Evolutionary conservation across 164 flowering plant species (phyloP), one percentile per base, ranked within the genome.

Genomic region (Stephania cephalantha): DNA sequence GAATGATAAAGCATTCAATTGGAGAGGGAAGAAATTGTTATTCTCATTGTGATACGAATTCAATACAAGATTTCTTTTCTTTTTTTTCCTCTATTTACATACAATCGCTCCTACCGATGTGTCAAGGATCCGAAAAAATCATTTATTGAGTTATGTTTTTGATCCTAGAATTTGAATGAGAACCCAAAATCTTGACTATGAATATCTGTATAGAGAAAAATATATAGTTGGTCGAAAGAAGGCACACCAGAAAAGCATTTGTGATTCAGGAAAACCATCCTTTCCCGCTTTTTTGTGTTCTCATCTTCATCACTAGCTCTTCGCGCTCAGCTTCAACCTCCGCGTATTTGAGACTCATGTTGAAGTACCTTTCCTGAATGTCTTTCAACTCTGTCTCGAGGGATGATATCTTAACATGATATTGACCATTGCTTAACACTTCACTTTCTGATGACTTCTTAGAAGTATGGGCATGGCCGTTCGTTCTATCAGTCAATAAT

Each of bases 281-380:
- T 81, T 78, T 91, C 55, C 80, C 89, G 77, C 42, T 81, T 73
- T 78, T 87, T 69, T 80, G 71, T 68, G 83, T 66, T 82, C 82
- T 91, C 65, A 95, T 86, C 83, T 90, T 88, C 93, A 91, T 88
- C 68, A 95, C 93, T 67, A 95, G 94, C 77, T 91, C 97, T 82
- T 91, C 97, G 8, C 93, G 86, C 73, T 91, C 80, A 48, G 89
- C 87, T 81, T 91, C 98, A 6, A 89, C 97, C 81, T 95, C 95
- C 9, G 98, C 97, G 78, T 86, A 95, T 75, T 82, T 87, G 71
- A 92, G 91, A 73, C 98, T 95, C 97, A 95, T 95, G 70, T 90
- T 79, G 74, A 87, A 82, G 83, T 95, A 95, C 9, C 95, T 89
- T 50, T 95, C 97, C 2, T 82, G 92, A 72, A 95, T 78, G 70